phyloP scores from a whole-genome alignment of 331 rosid species.

The Arachis monticola region DNA sequence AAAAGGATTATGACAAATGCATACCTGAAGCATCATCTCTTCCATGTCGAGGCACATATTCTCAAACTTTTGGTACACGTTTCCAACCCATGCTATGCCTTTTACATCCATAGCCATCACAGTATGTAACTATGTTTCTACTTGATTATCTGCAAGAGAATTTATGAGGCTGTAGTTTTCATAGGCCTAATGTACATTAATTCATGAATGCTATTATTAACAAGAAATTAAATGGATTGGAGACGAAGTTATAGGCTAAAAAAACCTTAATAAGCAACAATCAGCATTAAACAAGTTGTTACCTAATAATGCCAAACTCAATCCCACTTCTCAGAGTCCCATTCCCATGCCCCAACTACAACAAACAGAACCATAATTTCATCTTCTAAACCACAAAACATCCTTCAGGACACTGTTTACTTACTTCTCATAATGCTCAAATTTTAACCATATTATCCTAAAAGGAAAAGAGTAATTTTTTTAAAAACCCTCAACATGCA shows the following conservation, averaged over 20 bases:
- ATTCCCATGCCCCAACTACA: slow-evolving; percentile 20
- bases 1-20: slow-evolving; percentile 27
- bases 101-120: slow-evolving; percentile 63
- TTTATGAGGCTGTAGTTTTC: neutral
- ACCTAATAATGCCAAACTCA: slow-evolving; percentile 18
- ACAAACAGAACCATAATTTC: slow-evolving; percentile 27
- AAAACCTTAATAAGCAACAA: slow-evolving; percentile 20
- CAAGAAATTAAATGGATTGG: slow-evolving; percentile 13
- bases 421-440: slow-evolving; percentile 21
- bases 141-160: slow-evolving; percentile 43
- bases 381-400: slow-evolving; percentile 22
- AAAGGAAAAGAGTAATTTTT: neutral
- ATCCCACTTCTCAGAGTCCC: slow-evolving; percentile 13
- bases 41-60: slow-evolving; percentile 85
- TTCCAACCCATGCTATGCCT: slow-evolving; percentile 80
- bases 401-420: slow-evolving; percentile 12
- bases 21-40: slow-evolving; percentile 75
- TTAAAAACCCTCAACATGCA: neutral
- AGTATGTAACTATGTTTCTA: slow-evolving; percentile 1
- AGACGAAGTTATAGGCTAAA: slow-evolving; percentile 10
- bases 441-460: neutral
- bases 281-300: slow-evolving; percentile 1
- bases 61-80: slow-evolving; percentile 74
- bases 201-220: neutral
- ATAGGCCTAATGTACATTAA: slow-evolving; percentile 2